phyloP scores from a whole-genome alignment of 2,329 filamentous ascomycete species.

The Alternaria sp. region DNA sequence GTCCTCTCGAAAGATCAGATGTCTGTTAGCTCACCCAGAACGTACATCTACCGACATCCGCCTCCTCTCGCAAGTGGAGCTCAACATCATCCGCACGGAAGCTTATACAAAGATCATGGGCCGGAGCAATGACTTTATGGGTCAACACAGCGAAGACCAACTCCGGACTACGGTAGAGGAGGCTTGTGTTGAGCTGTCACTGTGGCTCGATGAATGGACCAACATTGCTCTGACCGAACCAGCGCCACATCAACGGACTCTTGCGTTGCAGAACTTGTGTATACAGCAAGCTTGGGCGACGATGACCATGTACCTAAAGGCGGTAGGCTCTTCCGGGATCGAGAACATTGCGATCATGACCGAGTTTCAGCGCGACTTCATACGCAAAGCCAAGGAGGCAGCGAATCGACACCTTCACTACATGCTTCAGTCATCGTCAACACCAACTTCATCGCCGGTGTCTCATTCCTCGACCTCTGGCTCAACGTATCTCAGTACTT shows the following conservation, averaged over 20 bases:
- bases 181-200: conserved; percentile 33
- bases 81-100: conserved; percentile 51
- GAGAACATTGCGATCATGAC: conserved; percentile 61
- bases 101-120: conserved; percentile 33
- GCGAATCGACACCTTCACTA: conserved; percentile 59
- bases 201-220: conserved; percentile 53
- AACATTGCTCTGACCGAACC: conserved; percentile 29
- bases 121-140: conserved; percentile 6
- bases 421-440: conserved; percentile 46
- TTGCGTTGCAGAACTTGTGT: conserved; percentile 54
- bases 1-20: conserved; percentile 53
- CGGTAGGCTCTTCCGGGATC: conserved; percentile 56
- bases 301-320: conserved; percentile 60
- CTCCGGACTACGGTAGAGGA: conserved; percentile 28
- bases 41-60: conserved; percentile 58
- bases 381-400: conserved; percentile 59
- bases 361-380: conserved; percentile 54
- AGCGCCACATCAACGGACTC: conserved; percentile 13
- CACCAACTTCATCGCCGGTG: conserved; percentile 24
- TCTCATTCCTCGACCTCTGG: conserved; percentile 6
- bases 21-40: conserved; percentile 52
- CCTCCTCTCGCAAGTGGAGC: conserved; percentile 60
- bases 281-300: conserved; percentile 63
- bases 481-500: conserved; percentile 55
- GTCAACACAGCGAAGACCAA: conserved; percentile 22